These are phyloP conservation scores for Agrocybe praecox DNA, from an alignment of 768 basidiomycete species.

Conservation along the genomic window DNA sequence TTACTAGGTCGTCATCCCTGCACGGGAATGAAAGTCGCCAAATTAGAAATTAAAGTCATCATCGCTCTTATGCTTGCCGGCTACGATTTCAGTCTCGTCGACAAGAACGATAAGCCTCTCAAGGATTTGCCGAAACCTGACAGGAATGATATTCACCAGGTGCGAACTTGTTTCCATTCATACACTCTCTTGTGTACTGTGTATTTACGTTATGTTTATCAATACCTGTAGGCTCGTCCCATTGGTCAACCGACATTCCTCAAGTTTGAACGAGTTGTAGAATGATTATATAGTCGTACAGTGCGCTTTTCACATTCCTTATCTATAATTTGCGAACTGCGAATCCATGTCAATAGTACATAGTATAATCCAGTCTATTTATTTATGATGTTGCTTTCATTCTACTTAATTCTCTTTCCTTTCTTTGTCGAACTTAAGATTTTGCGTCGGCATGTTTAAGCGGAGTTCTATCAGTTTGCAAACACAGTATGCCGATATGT, in stretches of 20 bases:
- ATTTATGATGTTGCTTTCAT: too few species aligned
- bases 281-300: too few species aligned
- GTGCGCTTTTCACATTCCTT: neutral
- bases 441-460: too few species aligned
- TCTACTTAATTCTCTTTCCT: too few species aligned
- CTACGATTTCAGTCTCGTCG: conserved; percentile 35
- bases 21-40: conserved; percentile 38
- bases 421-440: too few species aligned
- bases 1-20: conserved; percentile 40
- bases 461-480: too few species aligned
- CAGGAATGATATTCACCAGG: conserved; percentile 35
- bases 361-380: too few species aligned
- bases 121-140: conserved; percentile 27
- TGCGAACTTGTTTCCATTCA: neutral
- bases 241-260: conserved; percentile 25
- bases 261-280: conserved; percentile 20
- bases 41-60: conserved; percentile 39
- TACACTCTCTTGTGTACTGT: neutral
- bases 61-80: conserved; percentile 32
- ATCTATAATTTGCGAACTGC: too few species aligned
- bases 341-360: too few species aligned
- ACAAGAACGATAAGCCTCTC: conserved; percentile 26
- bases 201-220: neutral
- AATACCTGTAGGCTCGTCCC: conserved; percentile 17
- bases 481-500: too few species aligned